Evolutionary conservation across 176 grass and related monocot genomes (phyloP).

Genomic region (Juncus effusus): DNA sequence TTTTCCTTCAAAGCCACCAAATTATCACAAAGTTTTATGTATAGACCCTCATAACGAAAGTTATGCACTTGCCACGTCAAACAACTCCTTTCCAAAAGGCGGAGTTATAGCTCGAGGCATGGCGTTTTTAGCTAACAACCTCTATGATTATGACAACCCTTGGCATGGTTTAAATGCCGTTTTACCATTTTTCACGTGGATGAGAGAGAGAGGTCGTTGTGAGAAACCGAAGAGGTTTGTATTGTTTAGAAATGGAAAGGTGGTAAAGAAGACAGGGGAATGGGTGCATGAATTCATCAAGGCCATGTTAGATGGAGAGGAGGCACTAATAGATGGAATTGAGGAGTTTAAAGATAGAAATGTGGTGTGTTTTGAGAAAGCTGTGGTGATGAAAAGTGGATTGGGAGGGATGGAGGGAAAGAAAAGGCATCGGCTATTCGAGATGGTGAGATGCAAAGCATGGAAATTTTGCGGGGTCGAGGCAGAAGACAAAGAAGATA

Average conservation of each 20-base stretch:
- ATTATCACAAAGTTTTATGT: constrained; percentile 14
- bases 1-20: constrained; percentile 5
- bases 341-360: background rate
- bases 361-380: constrained; percentile 22
- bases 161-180: constrained; percentile 10
- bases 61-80: background rate
- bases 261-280: constrained; percentile 11
- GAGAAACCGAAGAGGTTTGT: background rate
- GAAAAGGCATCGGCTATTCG: background rate
- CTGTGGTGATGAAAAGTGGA: constrained; percentile 6
- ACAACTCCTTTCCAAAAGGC: background rate
- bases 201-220: background rate
- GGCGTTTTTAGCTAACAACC: constrained; percentile 12
- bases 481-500: background rate
- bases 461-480: constrained; percentile 8
- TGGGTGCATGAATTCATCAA: constrained; percentile 12
- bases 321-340: background rate
- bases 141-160: constrained; percentile 19
- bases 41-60: constrained; percentile 6
- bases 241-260: constrained; percentile 14
- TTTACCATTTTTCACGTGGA: constrained; percentile 19
- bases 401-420: constrained; percentile 9
- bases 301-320: background rate
- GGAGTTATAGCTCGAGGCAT: background rate
- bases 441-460: constrained; percentile 19